These are phyloP conservation scores for Rhizopogon hawkerae DNA, from an alignment of 1,284 basidiomycete genomes.

Conservation along the genomic window DNA sequence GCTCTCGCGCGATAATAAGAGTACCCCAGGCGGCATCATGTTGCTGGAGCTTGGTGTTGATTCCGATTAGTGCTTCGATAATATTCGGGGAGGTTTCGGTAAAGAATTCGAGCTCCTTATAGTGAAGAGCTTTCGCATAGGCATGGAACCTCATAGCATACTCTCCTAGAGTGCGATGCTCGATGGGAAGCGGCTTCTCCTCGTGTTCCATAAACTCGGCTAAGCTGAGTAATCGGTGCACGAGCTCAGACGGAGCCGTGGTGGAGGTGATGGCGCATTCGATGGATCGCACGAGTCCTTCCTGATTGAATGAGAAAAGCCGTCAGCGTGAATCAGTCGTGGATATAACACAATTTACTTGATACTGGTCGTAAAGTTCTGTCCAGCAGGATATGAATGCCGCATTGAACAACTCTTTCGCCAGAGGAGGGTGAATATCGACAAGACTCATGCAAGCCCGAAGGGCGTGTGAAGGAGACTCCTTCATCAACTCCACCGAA, in stretches of 20 bases:
- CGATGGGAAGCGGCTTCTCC: conserved; percentile 92
- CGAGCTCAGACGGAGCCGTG: conserved; percentile 80
- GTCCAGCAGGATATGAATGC: conserved; percentile 98
- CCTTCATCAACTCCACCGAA: conserved; percentile 95
- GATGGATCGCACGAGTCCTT: conserved; percentile 88
- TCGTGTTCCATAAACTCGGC: conserved; percentile 99
- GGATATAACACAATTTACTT: conserved; percentile 42
- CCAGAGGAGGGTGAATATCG: conserved; percentile 86
- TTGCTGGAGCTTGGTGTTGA: conserved; percentile 97
- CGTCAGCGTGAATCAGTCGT: conserved; percentile 5
- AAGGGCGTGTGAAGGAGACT: conserved; percentile 95
- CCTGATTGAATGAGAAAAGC: conserved; percentile 39
- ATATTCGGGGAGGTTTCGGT: conserved; percentile 82
- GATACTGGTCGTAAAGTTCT: conserved; percentile 93
- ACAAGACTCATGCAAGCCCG: conserved; percentile 93
- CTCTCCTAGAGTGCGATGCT: conserved; percentile 88
- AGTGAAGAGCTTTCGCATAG: conserved; percentile 97
- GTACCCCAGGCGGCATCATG: conserved; percentile 96
- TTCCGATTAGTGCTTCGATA: conserved; percentile 92
- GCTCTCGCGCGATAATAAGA: conserved; percentile 77
- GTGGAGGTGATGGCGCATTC: conserved; percentile 80
- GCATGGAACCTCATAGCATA: conserved; percentile 93
- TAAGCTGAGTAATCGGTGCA: conserved; percentile 92
- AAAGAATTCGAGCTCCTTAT: conserved; percentile 98
- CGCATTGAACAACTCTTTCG: conserved; percentile 95